These are phyloP conservation scores for Crithidia acanthocephali DNA, from an alignment of 208 protist genomes.

Conservation along the genomic window DNA sequence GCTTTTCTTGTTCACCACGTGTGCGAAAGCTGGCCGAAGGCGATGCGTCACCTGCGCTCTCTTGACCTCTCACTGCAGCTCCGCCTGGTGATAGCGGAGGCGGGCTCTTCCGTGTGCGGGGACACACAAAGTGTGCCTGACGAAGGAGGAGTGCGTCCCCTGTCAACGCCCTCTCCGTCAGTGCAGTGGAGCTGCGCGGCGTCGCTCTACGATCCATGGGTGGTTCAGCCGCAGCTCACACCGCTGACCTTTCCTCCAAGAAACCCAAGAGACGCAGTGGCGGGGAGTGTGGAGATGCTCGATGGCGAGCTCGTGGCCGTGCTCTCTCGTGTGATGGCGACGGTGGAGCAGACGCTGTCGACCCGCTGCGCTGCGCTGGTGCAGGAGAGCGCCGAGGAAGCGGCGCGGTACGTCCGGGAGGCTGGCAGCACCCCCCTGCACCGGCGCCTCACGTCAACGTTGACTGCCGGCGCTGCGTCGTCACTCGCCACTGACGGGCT, in stretches of 20 bases:
- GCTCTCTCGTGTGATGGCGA: neutral
- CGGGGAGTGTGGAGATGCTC: too few species aligned
- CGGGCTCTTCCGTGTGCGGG: neutral
- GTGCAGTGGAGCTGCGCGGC: constrained; percentile 21
- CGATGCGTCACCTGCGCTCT: constrained; percentile 6
- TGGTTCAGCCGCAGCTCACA: constrained; percentile 10
- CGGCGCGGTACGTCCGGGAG: neutral
- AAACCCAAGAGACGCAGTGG: too few species aligned
- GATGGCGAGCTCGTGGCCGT: neutral
- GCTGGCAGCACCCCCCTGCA: neutral
- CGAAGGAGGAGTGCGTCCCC: neutral
- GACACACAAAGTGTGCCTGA: too few species aligned
- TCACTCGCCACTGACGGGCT: neutral
- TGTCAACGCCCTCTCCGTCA: neutral
- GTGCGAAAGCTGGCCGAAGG: constrained; percentile 11
- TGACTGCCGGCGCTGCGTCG: neutral
- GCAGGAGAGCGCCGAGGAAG: constrained; percentile 1
- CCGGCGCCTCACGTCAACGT: constrained; percentile 2
- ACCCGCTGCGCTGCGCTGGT: constrained; percentile 6
- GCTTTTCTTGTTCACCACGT: constrained; percentile 17
- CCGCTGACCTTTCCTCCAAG: neutral
- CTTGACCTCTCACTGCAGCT: constrained; percentile 29
- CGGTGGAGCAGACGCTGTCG: constrained; percentile 8
- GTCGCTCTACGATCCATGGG: constrained; percentile 27
- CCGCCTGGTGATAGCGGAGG: constrained; percentile 7